Base-by-base conservation (phyloP, 148 eudicot species). In the Vaccinium corymbosum region DNA sequence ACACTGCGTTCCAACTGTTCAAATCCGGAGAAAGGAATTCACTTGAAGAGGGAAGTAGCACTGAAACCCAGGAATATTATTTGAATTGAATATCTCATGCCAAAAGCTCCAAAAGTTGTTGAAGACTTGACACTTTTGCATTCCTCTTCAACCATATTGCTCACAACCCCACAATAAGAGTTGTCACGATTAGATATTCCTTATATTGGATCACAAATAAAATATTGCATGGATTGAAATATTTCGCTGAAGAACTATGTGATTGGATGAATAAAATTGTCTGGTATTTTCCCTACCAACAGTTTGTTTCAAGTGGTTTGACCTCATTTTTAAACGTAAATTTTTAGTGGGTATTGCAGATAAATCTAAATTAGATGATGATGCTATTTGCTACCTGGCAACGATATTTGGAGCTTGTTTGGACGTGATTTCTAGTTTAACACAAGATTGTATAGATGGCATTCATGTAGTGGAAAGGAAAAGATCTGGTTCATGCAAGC, bases 351-450 rank as follows among this genome's bases (percentile, higher is more conserved):
- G 38, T 62, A 16, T 81, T 87, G 87, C 98, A 97, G 99, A 93
- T 76, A 87, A 84, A 70, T 90, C 89, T 38, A 71, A 81, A 82
- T 82, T 85, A 49, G 93, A 76, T 76, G 88, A 78, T 84, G 92
- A 89, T 56, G 83, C 46, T 78, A 81, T 85, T 86, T 80, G 56
- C 82, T 87, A 90, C 71, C 83, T 93, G 79, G 91, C 84, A 86
- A 92, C 85, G 82, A 90, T 90, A 52, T 82, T 87, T 78, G 88
- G 90, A 85, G 94, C 95, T 87, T 87, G 95, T 86, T 88, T 93
- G 78, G 80, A 89, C 84, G 89, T 89, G 81, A 62, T 86, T 76
- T 64, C 80, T 86, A 88, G 86, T 87, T 85, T 95, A 80, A 80
- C 85, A 20, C 89, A 83, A 87, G 92, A 95, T 68, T 94, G 97